Conservation (phyloP, 202 grass and related monocot genomes). For the Panicum virgatum region DNA sequence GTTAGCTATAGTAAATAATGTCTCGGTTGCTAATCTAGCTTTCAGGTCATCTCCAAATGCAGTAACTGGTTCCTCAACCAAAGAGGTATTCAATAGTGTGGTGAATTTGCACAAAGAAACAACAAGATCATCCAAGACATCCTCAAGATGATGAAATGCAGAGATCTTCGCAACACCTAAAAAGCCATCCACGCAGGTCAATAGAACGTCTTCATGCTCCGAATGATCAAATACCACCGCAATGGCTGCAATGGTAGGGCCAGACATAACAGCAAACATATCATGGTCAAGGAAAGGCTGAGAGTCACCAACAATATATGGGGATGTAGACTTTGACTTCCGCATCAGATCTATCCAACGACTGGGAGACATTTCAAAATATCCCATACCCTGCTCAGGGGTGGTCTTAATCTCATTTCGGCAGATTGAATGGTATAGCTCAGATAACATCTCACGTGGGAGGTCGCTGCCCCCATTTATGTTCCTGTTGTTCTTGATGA, state of each 20-base stretch:
- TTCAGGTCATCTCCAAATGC: conserved; percentile 98
- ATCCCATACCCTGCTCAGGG: conserved; percentile 87
- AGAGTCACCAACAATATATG: conserved; percentile 81
- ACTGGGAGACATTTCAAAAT: conserved; percentile 98
- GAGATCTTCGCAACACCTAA: conserved; percentile 95
- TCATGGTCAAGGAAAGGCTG: conserved; percentile 89
- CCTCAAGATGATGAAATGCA: conserved; percentile 99
- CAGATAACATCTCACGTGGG: conserved; percentile 85
- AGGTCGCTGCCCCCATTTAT: conserved; percentile 97
- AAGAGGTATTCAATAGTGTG: conserved; percentile 90
- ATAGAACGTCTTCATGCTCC: conserved; percentile 82
- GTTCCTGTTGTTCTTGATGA: conserved; percentile 94
- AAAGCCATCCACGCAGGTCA: conserved; percentile 89
- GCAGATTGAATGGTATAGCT: conserved; percentile 91
- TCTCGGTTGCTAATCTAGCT: conserved; percentile 93
- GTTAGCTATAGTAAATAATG: conserved; percentile 94
- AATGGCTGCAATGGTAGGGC: conserved; percentile 97
- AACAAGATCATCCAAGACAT: conserved; percentile 98
- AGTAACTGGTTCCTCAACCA: conserved; percentile 96
- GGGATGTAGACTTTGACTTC: conserved; percentile 86
- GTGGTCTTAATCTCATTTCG: conserved; percentile 92
- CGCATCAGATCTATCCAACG: conserved; percentile 97
- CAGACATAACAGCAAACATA: conserved; percentile 99
- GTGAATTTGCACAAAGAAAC: conserved; percentile 99
- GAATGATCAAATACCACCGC: conserved; percentile 99